A percentile compares a stretch with the other conserved stretches of the same genome.
Conservation (phyloP, 2,329 filamentous ascomycete species). For the Orbilia quercus region DNA sequence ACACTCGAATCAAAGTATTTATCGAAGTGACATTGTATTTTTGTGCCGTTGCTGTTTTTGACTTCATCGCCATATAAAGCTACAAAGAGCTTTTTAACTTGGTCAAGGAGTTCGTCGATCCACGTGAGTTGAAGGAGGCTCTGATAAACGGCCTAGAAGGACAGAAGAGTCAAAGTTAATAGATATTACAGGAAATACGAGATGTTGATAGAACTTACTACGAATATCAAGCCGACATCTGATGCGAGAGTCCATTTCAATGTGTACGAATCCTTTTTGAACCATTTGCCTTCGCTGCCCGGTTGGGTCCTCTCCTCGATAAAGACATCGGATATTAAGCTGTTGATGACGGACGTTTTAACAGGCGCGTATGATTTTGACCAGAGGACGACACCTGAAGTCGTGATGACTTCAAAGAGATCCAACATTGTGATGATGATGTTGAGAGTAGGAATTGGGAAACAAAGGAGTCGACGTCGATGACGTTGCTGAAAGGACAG, state of each 20-base stretch:
- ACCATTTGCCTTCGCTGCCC: constrained; percentile 72
- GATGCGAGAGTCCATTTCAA: constrained; percentile 93
- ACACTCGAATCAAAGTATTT: constrained; percentile 95
- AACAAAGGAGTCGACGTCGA: not conserved
- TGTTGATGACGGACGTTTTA: constrained; percentile 86
- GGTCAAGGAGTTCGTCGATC: constrained; percentile 96
- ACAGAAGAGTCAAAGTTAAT: constrained; percentile 52
- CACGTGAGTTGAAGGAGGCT: constrained; percentile 93
- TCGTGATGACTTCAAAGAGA: constrained; percentile 95
- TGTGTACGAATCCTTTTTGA: constrained; percentile 92
- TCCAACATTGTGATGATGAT: constrained; percentile 70
- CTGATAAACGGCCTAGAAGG: constrained; percentile 86
- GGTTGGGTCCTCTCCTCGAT: constrained; percentile 87
- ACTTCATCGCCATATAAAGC: constrained; percentile 90
- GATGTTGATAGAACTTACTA: constrained; percentile 72
- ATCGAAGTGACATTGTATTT: constrained; percentile 86
- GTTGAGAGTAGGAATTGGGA: not conserved
- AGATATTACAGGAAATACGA: constrained; percentile 17
- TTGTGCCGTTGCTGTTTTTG: constrained; percentile 79
- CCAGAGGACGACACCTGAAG: constrained; percentile 96
- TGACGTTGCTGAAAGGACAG: constrained; percentile 14
- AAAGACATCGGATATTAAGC: constrained; percentile 94
- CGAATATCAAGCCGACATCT: constrained; percentile 93
- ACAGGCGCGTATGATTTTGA: constrained; percentile 85
- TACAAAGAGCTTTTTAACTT: constrained; percentile 90